Evolutionary conservation across 2,329 filamentous ascomycete species (phyloP).

Genomic region (Phaeophleospora eucalypticola): DNA sequence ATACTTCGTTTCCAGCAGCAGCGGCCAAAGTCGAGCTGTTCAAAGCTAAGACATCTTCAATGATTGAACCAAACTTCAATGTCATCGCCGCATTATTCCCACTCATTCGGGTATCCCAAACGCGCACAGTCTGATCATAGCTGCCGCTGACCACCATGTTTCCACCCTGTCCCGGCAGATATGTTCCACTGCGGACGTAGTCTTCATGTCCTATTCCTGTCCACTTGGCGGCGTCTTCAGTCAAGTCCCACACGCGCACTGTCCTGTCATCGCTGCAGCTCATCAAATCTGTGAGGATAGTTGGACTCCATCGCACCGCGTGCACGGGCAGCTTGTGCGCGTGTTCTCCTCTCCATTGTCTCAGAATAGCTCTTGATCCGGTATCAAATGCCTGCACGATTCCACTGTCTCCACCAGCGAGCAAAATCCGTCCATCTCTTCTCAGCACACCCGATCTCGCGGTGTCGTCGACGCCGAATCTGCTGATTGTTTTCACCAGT

Average conservation of each 20-base stretch:
- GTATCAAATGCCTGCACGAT: conserved; percentile 95
- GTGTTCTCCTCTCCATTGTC: conserved; percentile 69
- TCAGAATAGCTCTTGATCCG: conserved; percentile 80
- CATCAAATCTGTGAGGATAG: conserved; percentile 76
- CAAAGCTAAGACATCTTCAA: conserved; percentile 83
- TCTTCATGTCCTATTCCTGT: conserved; percentile 85
- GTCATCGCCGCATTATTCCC: conserved; percentile 71
- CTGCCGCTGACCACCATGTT: conserved; percentile 76
- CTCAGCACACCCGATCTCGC: conserved; percentile 86
- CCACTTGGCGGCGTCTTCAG: conserved; percentile 68
- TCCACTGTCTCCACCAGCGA: conserved; percentile 87
- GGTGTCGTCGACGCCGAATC: conserved; percentile 74
- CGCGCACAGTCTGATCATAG: conserved; percentile 87
- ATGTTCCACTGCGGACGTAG: conserved; percentile 83
- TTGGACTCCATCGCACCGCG: conserved; percentile 84
- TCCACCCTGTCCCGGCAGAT: conserved; percentile 71
- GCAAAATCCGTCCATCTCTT: conserved; percentile 79
- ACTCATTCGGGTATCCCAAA: conserved; percentile 85
- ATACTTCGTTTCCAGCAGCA: conserved; percentile 79
- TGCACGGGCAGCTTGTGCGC: conserved; percentile 85
- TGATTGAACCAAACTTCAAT: conserved; percentile 86
- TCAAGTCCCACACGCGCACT: conserved; percentile 89
- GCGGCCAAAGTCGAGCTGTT: conserved; percentile 83
- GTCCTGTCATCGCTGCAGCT: conserved; percentile 90
- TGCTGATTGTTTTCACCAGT: conserved; percentile 86